Conservation (phyloP, 345 rosid species). For the Lepidium aucheri region DNA sequence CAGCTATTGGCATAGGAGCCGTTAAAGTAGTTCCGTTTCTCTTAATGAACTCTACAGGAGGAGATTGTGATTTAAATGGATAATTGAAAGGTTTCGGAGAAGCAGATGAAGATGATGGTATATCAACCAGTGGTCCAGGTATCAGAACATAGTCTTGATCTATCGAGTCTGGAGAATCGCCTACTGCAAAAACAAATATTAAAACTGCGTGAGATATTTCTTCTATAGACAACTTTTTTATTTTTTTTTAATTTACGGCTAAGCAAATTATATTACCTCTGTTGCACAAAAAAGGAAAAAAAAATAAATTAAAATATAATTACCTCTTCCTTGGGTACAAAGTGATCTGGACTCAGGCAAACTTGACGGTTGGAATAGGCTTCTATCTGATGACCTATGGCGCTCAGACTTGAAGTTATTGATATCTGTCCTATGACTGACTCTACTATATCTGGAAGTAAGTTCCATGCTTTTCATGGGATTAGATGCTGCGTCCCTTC, state of each 20-base stretch:
- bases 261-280: not conserved
- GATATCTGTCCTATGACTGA: slow-evolving; percentile 35
- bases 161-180: slow-evolving; percentile 63
- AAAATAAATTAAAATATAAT: not conserved
- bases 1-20: slow-evolving; percentile 62
- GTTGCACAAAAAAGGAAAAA: too few relatives aligned
- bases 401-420: slow-evolving; percentile 36
- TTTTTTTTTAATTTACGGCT: not conserved
- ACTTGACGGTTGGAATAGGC: slow-evolving; percentile 37
- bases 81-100: slow-evolving; percentile 46
- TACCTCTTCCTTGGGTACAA: slow-evolving; percentile 53
- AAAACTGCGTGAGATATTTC: not conserved
- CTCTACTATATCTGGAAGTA: slow-evolving; percentile 39
- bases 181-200: slow-evolving; percentile 28
- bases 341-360: slow-evolving; percentile 43
- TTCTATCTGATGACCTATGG: slow-evolving; percentile 35
- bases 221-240: not conserved
- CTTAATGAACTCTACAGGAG: slow-evolving; percentile 32
- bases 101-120: slow-evolving; percentile 47
- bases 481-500: slow-evolving; percentile 41
- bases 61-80: slow-evolving; percentile 45
- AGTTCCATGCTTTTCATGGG: slow-evolving; percentile 36
- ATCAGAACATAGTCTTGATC: slow-evolving; percentile 95
- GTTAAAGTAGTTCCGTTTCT: slow-evolving; percentile 32
- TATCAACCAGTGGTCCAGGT: slow-evolving; percentile 76